A percentile compares a stretch with the other conserved stretches of the same genome.
Conservation (phyloP, 768 basidiomycete species). For the Glaciozyma martinii region DNA sequence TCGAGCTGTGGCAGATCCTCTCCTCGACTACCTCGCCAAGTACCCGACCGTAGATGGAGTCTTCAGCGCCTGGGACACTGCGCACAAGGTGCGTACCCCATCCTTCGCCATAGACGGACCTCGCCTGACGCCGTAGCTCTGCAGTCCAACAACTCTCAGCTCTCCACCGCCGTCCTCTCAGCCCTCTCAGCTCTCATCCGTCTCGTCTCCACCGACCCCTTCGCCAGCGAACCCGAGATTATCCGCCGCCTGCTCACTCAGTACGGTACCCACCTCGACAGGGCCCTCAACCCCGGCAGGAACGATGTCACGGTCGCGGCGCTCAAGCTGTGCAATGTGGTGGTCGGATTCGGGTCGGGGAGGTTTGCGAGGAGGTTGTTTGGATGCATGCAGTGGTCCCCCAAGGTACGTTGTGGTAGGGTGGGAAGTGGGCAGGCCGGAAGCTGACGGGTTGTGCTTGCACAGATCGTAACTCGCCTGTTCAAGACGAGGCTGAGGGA, state of each 20-base stretch:
- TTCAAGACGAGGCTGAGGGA: conserved; percentile 27
- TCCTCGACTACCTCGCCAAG: conserved; percentile 26
- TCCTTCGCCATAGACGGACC: not conserved
- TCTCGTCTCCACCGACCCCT: conserved; percentile 28
- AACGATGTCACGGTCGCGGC: conserved; percentile 30
- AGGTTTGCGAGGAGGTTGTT: conserved; percentile 20
- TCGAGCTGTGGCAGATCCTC: conserved; percentile 9
- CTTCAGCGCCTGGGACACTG: conserved; percentile 26
- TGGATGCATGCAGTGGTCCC: conserved; percentile 21
- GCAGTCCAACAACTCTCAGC: conserved; percentile 29
- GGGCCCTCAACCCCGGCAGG: conserved; percentile 25
- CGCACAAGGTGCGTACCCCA: conserved; percentile 19
- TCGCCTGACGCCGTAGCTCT: too few species aligned
- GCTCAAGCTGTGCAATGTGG: conserved; percentile 23
- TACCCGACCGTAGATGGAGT: conserved; percentile 21
- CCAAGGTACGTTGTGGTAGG: conserved; percentile 12
- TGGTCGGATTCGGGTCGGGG: conserved; percentile 26
- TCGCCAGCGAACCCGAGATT: conserved; percentile 24
- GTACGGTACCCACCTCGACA: conserved; percentile 24
- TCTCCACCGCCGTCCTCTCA: conserved; percentile 22
- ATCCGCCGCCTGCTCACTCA: conserved; percentile 25
- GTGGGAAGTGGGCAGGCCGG: not conserved
- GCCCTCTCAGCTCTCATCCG: conserved; percentile 28
- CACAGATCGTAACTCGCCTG: conserved; percentile 25
- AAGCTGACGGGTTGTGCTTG: not conserved